phyloP scores from a whole-genome alignment of 805 yeast species.

The Teunomyces kruisii region DNA sequence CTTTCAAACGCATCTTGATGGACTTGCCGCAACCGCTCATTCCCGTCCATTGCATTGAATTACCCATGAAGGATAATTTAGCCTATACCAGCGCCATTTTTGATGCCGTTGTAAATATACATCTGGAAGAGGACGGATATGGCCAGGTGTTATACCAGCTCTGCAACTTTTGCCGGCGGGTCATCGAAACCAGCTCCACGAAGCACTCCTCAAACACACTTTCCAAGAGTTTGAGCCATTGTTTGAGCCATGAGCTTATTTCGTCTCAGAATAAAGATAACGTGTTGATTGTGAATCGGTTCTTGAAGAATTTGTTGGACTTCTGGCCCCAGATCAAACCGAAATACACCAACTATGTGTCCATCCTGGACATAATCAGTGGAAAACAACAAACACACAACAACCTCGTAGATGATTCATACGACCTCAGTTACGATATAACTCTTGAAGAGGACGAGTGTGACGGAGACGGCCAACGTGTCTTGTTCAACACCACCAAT shows the following conservation, averaged over 20 bases:
- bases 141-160: slow-evolving; percentile 44
- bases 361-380: not conserved
- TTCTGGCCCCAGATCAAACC: slow-evolving; percentile 43
- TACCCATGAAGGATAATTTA: slow-evolving; percentile 55
- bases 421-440: slow-evolving; percentile 34
- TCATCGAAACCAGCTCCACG: slow-evolving; percentile 41
- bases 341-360: slow-evolving; percentile 8
- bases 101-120: slow-evolving; percentile 28
- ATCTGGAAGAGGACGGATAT: slow-evolving; percentile 12
- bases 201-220: slow-evolving; percentile 42
- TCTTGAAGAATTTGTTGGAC: slow-evolving; percentile 51
- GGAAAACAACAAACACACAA: not conserved
- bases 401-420: slow-evolving; percentile 23
- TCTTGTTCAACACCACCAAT: slow-evolving; percentile 15
- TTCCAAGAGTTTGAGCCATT: slow-evolving; percentile 51
- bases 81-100: slow-evolving; percentile 43
- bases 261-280: slow-evolving; percentile 45
- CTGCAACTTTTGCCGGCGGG: slow-evolving; percentile 34
- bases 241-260: slow-evolving; percentile 51
- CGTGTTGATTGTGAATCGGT: slow-evolving; percentile 51
- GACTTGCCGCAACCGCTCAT: slow-evolving; percentile 56
- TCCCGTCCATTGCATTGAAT: slow-evolving; percentile 44
- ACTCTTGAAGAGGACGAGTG: slow-evolving; percentile 24
- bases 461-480: slow-evolving; percentile 11
- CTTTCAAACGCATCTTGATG: slow-evolving; percentile 46